A percentile compares a stretch with the other conserved stretches of the same genome.
Conservation (phyloP, 116 monocot species). For the Trichopus zeylanicus region DNA sequence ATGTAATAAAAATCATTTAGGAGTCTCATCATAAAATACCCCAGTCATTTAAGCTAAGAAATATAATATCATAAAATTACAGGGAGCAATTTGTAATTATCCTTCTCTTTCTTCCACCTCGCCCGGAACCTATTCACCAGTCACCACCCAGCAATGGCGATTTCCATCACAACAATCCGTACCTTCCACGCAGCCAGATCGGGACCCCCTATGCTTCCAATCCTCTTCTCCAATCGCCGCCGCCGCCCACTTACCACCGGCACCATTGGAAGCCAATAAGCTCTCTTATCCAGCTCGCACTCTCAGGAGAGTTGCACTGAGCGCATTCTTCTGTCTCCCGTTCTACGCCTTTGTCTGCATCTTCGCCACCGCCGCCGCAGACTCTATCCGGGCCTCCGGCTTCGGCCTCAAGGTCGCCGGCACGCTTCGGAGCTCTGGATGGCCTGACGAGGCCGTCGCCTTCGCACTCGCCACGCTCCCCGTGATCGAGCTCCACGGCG, state of each 20-base stretch:
- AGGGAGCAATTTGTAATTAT: too few species aligned
- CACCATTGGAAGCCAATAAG: background rate
- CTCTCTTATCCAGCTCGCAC: background rate
- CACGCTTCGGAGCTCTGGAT: slow-evolving; percentile 53
- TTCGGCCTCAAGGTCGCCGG: slow-evolving; percentile 73
- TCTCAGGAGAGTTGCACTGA: slow-evolving; percentile 7
- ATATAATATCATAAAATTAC: too few species aligned
- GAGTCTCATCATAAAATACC: too few species aligned
- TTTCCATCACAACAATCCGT: background rate
- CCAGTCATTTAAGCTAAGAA: too few species aligned
- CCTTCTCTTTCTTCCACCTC: too few species aligned
- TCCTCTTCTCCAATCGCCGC: background rate
- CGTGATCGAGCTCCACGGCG: slow-evolving; percentile 91
- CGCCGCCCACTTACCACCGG: background rate
- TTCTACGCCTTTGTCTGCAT: slow-evolving; percentile 6
- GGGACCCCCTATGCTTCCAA: background rate
- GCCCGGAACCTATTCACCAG: too few species aligned
- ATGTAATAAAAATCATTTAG: too few species aligned
- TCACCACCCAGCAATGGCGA: background rate
- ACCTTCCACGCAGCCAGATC: background rate
- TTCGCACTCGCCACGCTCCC: slow-evolving; percentile 75
- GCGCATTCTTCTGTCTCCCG: slow-evolving; percentile 9
- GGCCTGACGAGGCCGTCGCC: slow-evolving; percentile 81
- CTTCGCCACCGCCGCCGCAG: slow-evolving; percentile 28
- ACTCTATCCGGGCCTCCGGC: slow-evolving; percentile 70